Base-by-base conservation (phyloP, 306 rosid species). In the Crotalaria pallida region DNA sequence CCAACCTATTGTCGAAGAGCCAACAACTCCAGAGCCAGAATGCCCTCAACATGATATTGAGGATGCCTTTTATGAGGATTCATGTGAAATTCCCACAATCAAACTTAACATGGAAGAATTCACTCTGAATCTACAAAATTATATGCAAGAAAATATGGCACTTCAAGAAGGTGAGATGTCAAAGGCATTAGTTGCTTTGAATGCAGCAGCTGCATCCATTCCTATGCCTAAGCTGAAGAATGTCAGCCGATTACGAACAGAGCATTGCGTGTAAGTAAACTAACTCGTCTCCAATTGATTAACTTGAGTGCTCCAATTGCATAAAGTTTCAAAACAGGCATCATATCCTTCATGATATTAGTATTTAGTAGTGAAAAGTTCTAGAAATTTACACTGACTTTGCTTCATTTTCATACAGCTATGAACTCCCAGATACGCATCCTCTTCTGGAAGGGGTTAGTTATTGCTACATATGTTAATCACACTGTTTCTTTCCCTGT, bases 1-100 rank as follows among this genome's bases (percentile, higher is more conserved):
- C 53, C 89, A 87, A 48, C 99, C 99, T 62, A 91, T 95, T 62
- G 84, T 95, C 79, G 99, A 95, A 89, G 99, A 91, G 82, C 99
- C 99, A 3, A 79, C 89, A 77, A 70, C 91, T 27, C 99, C 99
- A 26, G 99, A 95, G 82, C 89, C 90, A 79, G 93, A 89, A 77
- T 73, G 78, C 81, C 34, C 77, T 22, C 82, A 85, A 74, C 63
- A 40, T 67, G 97, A 89, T 77, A 89, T 91, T 6, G 99, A 95
- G 85, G 96, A 91, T 75, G 71, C 81, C 72, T 83, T 79, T 80
- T 67, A 26, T 15, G 96, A 86, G 36, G 97, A 91, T 45, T 75
- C 86, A 1, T 36, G 79, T 55, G 97, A 86, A 89, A 91, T 95
- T 79, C 99, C 99, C 9, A 88, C 85, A 21, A 95, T 95, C 72